Evolutionary conservation across 345 rosid species (phyloP), one percentile per base, ranked within the genome.

Genomic region (Salix brachista): DNA sequence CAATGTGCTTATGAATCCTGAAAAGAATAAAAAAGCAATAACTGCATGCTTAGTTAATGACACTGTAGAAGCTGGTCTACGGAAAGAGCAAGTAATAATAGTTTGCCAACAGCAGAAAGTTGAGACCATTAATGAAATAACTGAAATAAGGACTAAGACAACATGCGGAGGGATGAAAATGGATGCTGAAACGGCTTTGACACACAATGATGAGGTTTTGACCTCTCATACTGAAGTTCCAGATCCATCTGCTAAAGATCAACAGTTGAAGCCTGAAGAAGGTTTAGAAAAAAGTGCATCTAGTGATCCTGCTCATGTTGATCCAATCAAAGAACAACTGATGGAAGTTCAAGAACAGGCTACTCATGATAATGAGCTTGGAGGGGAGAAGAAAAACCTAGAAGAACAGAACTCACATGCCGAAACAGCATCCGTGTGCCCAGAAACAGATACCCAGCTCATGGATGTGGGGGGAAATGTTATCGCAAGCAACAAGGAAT

Each of bases 271-370:
- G 82, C 52, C 78, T 13, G 67, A 65, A 64, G 79, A 71, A 16
- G 37, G 65, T 71, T 46, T 65, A 25, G 62, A 74, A 23, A 26
- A 52, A 26, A 34, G 75, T 70, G 52, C 62, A 58, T 74, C 78
- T 67, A 42, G 10, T 67, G 62, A 64, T 68, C 56, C 71, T 78
- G 78, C 73, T 60, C 69, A 32, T 79, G 82, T 71, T 80, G 70
- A 70, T 75, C 75, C 89, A 70, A 77, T 67, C 25, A 70, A 21
- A 30, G 80, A 32, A n/a, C 50, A 73, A 34, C 70, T 73, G 30
- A 75, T 78, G 71, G 86, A 83, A 72, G 80, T 56, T 79, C 86
- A 78, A 67, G 84, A 84, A 58, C 82, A 70, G 66, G 85, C 41
- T 58, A 6, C 61, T 73, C 67, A 44, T 56, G 54, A 76, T 75